phyloP scores from a whole-genome alignment of 495 filamentous ascomycete species.

The Xylaria longipes region DNA sequence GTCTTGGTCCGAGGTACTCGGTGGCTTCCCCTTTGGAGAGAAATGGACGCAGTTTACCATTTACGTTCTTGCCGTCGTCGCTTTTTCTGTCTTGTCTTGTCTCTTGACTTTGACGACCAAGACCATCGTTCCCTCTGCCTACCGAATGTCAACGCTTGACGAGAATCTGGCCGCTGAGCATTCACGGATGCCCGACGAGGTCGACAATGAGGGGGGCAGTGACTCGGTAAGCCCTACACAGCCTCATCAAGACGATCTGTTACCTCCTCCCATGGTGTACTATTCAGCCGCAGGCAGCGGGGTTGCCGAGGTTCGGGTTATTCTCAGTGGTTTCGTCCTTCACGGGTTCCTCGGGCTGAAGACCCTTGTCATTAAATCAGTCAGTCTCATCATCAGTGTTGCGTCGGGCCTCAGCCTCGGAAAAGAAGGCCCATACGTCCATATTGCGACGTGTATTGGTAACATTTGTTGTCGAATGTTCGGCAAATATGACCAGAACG shows the following conservation, averaged over 20 bases:
- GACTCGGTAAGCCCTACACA: slow-evolving; percentile 50
- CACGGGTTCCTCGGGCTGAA: slow-evolving; percentile 93
- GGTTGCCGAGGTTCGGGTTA: slow-evolving; percentile 96
- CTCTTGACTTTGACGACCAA: slow-evolving; percentile 83
- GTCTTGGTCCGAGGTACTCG: slow-evolving; percentile 75
- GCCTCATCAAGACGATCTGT: slow-evolving; percentile 29
- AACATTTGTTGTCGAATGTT: slow-evolving; percentile 95
- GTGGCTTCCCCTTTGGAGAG: slow-evolving; percentile 58
- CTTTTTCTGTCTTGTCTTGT: slow-evolving; percentile 78
- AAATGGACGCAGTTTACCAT: slow-evolving; percentile 74
- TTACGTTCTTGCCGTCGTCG: slow-evolving; percentile 73
- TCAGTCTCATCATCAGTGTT: slow-evolving; percentile 85
- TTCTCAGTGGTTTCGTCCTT: slow-evolving; percentile 94
- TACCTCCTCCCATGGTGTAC: slow-evolving; percentile 79
- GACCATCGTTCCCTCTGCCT: slow-evolving; percentile 87
- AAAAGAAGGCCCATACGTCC: slow-evolving; percentile 97
- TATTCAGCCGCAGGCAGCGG: slow-evolving; percentile 96
- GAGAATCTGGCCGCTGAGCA: slow-evolving; percentile 67
- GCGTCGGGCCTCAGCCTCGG: slow-evolving; percentile 91
- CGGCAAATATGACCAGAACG: slow-evolving; percentile 90
- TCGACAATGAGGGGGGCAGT: slow-evolving; percentile 42
- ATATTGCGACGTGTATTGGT: slow-evolving; percentile 94
- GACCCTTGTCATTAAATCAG: slow-evolving; percentile 85
- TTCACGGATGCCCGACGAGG: slow-evolving; percentile 42
- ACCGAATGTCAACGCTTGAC: slow-evolving; percentile 85